Base-by-base conservation (phyloP, 441 rosid species). In the Brassica hybrid region DNA sequence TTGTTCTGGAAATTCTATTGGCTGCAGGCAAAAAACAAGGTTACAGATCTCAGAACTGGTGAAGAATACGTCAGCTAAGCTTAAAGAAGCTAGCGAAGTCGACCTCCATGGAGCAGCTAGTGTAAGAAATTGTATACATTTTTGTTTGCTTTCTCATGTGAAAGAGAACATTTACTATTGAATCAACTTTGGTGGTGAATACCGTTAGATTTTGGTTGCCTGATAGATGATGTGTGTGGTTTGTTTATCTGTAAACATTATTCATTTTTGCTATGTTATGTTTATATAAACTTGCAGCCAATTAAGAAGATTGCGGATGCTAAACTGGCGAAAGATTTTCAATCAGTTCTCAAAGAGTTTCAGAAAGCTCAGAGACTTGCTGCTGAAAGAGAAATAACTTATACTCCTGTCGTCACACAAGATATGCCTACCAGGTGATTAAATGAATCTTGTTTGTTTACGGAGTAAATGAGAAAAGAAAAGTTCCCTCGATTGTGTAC, bases 331-430 rank as follows among this genome's bases (percentile, higher is more conserved):
- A 93, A 86, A 80, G 96, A 93, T 82, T 93, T 93, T 57, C 89
- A 86, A 64, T 79, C 86, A 18, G 89, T 87, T 80, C 88, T 93
- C 62, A 86, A 85, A 78, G 94, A 91, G 76, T 91, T 91, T 81
- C 92, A 91, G 82, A 93, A 91, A 85, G 88, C 92, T 71, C 95
- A 93, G 76, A 86, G 94, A 72, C 94, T 91, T 67, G 92, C 98
- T 25, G 93, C 91, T 34, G 94, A 91, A 86, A 88, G 86, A 78
- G 97, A 91, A 77, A 84, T 89, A 0, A 80, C 86, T 6, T 88
- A 84, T 83, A 74, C 90, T 18, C 90, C 97, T 73, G 76, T 69
- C 30, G 83, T 82, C 76, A 86, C 89, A 19, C 84, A 85, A 75
- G 77, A 76, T 58, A 86, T 80, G 72, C 85, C 88, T 34, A 74